Evolutionary conservation across 2,329 filamentous ascomycete genomes (phyloP).

Genomic region (Diplodia seriata): DNA sequence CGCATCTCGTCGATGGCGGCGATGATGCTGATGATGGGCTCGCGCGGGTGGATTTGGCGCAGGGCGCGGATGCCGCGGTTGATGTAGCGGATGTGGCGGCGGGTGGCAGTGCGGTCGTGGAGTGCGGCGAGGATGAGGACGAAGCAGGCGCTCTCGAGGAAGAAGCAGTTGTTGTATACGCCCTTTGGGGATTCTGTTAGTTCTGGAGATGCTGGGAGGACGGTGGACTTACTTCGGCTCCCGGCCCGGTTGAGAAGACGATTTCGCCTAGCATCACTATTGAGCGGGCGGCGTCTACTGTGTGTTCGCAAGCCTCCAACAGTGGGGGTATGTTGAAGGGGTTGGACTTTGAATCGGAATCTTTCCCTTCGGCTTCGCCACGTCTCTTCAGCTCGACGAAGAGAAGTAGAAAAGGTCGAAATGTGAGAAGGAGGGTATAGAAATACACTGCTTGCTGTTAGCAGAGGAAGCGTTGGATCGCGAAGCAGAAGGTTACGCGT

Average conservation of each 20-base stretch:
- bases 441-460: conserved; percentile 15
- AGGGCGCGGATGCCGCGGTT: conserved; percentile 26
- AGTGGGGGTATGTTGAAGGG: conserved; percentile 29
- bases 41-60: conserved; percentile 16
- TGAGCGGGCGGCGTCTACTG: conserved; percentile 28
- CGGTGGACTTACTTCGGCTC: conserved; percentile 14
- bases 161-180: conserved; percentile 31
- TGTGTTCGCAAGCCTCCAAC: conserved; percentile 30
- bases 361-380: conserved; percentile 23
- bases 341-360: conserved; percentile 15
- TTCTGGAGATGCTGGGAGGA: no score
- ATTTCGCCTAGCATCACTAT: conserved; percentile 27
- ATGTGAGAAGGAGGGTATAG: conserved; percentile 27
- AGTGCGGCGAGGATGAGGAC: conserved; percentile 29
- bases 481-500: not conserved
- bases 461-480: not conserved
- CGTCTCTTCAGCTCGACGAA: conserved; percentile 30
- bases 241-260: conserved; percentile 13
- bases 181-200: not conserved
- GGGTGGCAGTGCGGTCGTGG: conserved; percentile 20
- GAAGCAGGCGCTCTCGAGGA: conserved; percentile 30
- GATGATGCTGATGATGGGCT: conserved; percentile 29
- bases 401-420: conserved; percentile 31
- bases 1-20: conserved; percentile 28
- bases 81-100: conserved; percentile 28